Conservation (phyloP, 164 flowering plant species). For the Amborella trichopoda region DNA sequence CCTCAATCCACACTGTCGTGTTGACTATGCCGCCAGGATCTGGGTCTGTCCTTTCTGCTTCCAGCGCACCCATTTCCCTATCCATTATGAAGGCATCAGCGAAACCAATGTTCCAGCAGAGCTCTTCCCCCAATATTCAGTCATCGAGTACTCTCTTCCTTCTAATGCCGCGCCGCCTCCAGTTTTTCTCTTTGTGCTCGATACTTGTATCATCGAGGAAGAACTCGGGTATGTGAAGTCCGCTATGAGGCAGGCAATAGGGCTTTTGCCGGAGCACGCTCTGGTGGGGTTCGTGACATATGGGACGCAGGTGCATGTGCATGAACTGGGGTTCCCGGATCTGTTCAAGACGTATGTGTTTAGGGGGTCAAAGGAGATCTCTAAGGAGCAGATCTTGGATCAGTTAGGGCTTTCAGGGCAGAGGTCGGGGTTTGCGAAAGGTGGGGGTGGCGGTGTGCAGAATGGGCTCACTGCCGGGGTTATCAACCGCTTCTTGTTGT, state of each 20-base stretch:
- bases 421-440: slow-evolving; percentile 25
- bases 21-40: slow-evolving; percentile 70
- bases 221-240: slow-evolving; percentile 70
- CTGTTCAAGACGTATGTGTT: slow-evolving; percentile 82
- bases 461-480: slow-evolving; percentile 27
- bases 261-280: slow-evolving; percentile 76
- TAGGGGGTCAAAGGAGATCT: slow-evolving; percentile 66
- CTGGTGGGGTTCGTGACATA: slow-evolving; percentile 76
- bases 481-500: slow-evolving; percentile 59
- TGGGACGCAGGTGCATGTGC: slow-evolving; percentile 97
- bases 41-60: slow-evolving; percentile 96
- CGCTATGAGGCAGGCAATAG: slow-evolving; percentile 61
- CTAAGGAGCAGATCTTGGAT: slow-evolving; percentile 84
- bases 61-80: slow-evolving; percentile 83
- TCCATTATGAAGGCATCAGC: slow-evolving; percentile 48
- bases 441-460: slow-evolving; percentile 11
- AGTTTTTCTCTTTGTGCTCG: slow-evolving; percentile 69
- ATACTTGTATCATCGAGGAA: slow-evolving; percentile 85
- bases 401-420: slow-evolving; percentile 54
- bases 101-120: slow-evolving; percentile 82
- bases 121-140: slow-evolving; percentile 65
- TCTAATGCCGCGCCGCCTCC: slow-evolving; percentile 17
- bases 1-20: slow-evolving; percentile 55
- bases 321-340: slow-evolving; percentile 83
- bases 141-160: slow-evolving; percentile 42